A percentile compares a stretch with the other conserved stretches of the same genome.
Evolutionary conservation across 345 rosid species (phyloP).

Genomic region (Toxicodendron radicans): DNA sequence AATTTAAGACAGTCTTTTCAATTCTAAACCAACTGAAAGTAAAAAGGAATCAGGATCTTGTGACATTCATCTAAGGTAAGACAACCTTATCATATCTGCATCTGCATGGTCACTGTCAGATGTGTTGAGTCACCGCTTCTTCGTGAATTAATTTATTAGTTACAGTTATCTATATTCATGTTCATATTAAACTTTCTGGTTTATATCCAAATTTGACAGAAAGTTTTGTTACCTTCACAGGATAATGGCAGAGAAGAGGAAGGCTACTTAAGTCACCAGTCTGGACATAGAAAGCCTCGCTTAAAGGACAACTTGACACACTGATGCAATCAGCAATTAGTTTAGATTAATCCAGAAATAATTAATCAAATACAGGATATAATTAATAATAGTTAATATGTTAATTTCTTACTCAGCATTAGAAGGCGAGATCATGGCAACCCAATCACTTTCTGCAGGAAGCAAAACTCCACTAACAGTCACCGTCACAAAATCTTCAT

Average conservation of each 20-base stretch:
- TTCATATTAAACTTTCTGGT: too few species aligned
- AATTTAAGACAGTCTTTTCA: background rate
- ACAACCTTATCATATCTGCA: too few species aligned
- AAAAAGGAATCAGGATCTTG: too few species aligned
- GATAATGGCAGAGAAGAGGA: slow-evolving; percentile 72
- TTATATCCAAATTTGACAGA: too few species aligned
- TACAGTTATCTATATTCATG: too few species aligned
- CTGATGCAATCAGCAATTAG: slow-evolving; percentile 18
- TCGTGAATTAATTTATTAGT: too few species aligned
- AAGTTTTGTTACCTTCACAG: slow-evolving; percentile 52
- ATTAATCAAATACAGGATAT: too few species aligned
- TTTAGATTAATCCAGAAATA: background rate
- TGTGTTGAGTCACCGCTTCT: too few species aligned
- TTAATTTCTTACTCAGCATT: slow-evolving; percentile 37
- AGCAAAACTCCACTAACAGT: slow-evolving; percentile 51
- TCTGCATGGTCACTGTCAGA: too few species aligned
- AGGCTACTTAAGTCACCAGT: slow-evolving; percentile 54
- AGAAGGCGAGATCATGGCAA: slow-evolving; percentile 69
- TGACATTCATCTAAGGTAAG: too few species aligned
- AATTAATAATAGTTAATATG: background rate
- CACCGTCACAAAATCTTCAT: slow-evolving; percentile 43
- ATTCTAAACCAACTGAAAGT: background rate
- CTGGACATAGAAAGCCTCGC: slow-evolving; percentile 34
- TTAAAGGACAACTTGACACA: slow-evolving; percentile 34
- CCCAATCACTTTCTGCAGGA: slow-evolving; percentile 47